Percentiles rank a stretch among this genome's conserved stretches.
Evolutionary conservation across 768 basidiomycete genomes (phyloP).

Genomic region (Naematelia encephala): DNA sequence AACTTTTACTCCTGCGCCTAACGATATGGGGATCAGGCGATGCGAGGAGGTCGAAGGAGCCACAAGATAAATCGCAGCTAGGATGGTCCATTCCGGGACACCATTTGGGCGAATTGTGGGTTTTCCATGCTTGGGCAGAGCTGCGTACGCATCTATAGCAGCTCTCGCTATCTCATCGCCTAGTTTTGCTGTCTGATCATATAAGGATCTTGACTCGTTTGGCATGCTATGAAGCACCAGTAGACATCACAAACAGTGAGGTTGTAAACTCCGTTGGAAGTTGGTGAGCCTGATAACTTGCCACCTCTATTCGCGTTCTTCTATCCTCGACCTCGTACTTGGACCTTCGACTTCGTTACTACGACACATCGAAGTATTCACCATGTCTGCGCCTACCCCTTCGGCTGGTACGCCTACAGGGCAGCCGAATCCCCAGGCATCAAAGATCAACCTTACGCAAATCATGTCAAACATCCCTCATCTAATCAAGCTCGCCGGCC

Average conservation of each 20-base stretch:
- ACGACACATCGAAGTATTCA: no score
- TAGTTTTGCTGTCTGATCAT: slow-evolving; percentile 1
- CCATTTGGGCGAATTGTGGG: slow-evolving; percentile 45
- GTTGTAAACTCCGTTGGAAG: no score
- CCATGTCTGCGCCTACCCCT: background rate
- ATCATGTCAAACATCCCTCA: background rate
- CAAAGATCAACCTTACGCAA: background rate
- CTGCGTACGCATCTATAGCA: slow-evolving; percentile 28
- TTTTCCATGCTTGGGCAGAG: slow-evolving; percentile 42
- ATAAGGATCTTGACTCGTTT: no score
- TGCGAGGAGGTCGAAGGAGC: background rate
- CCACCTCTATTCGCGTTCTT: no score
- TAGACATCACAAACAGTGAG: no score
- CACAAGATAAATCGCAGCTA: slow-evolving; percentile 48
- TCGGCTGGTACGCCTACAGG: background rate
- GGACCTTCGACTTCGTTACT: no score
- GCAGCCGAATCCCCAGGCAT: background rate
- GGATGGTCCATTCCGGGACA: slow-evolving; percentile 50
- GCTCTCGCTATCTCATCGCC: slow-evolving; percentile 29
- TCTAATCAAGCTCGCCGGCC: background rate
- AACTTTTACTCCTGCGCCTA: slow-evolving; percentile 77
- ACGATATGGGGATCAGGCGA: slow-evolving; percentile 2
- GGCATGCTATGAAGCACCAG: no score
- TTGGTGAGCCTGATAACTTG: slow-evolving; percentile 15
- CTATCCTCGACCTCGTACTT: no score